Conservation (phyloP, 2,329 filamentous ascomycete species). For the Paracorniculantispora psalliotae region DNA sequence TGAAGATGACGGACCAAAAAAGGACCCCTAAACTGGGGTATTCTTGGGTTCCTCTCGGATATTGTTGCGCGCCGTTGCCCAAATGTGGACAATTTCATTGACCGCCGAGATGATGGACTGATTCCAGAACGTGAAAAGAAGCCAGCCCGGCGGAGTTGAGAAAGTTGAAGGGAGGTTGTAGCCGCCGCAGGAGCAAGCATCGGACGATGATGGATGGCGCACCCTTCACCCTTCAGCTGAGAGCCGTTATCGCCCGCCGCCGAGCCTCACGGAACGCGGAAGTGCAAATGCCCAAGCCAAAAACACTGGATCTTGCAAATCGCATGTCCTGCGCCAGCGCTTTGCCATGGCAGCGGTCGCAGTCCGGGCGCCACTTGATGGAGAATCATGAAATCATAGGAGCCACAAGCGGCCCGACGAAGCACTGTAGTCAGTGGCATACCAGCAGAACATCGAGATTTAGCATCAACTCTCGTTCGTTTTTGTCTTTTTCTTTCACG, state of each 20-base stretch:
- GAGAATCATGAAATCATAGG: slow-evolving; percentile 8
- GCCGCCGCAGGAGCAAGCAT: no score
- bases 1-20: neutral
- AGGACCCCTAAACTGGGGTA: neutral
- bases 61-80: neutral
- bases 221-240: no score
- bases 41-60: no score
- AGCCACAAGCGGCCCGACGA: slow-evolving; percentile 8
- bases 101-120: neutral
- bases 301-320: slow-evolving; percentile 8
- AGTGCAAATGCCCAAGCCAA: neutral
- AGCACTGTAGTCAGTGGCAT: neutral
- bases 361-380: slow-evolving; percentile 10
- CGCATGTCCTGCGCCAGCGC: neutral
- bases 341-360: neutral
- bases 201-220: no score
- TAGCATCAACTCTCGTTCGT: neutral
- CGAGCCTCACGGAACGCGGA: neutral
- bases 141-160: no score
- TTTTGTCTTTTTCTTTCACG: neutral
- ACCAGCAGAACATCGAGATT: slow-evolving; percentile 1
- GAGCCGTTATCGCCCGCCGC: neutral
- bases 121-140: no score
- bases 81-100: neutral
- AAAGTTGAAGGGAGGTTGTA: no score